phyloP scores from a whole-genome alignment of 768 basidiomycete genomes.

The Crepidotus variabilis region DNA sequence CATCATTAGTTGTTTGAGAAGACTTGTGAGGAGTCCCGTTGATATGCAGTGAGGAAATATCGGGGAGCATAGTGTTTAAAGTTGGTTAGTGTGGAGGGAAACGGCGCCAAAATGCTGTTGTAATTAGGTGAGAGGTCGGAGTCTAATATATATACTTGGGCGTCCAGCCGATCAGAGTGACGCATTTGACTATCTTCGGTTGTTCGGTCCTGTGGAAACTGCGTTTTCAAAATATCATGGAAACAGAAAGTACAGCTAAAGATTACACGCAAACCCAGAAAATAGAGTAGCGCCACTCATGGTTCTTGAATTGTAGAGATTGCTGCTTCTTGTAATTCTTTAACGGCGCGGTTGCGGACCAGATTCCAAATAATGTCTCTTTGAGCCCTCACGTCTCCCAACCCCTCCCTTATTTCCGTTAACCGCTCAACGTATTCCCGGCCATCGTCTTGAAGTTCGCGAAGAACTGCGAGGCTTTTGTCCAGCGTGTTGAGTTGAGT shows the following conservation, averaged over 20 bases:
- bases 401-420: conserved; percentile 76
- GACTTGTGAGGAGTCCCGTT: conserved; percentile 26
- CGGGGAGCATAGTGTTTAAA: conserved; percentile 38
- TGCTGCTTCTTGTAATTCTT: conserved; percentile 70
- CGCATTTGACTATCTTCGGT: conserved; percentile 8
- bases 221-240: no score
- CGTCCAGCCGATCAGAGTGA: conserved; percentile 15
- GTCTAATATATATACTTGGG: conserved; percentile 10
- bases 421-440: conserved; percentile 83
- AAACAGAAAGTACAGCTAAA: not conserved
- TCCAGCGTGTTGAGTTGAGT: conserved; percentile 69
- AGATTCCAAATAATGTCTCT: conserved; percentile 73
- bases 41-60: conserved; percentile 42
- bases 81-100: not conserved
- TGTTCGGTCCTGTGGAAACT: not conserved
- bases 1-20: conserved; percentile 6
- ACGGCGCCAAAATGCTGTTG: conserved; percentile 2
- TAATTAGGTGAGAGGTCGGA: conserved; percentile 24
- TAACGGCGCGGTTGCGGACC: conserved; percentile 69
- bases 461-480: conserved; percentile 66
- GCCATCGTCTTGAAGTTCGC: conserved; percentile 83
- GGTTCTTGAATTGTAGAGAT: conserved; percentile 27
- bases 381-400: conserved; percentile 73
- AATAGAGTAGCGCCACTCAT: conserved; percentile 3
- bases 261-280: not conserved